Evolutionary conservation across 2,329 filamentous ascomycete species (phyloP).

Genomic region (Pseudocercospora macadamiae): DNA sequence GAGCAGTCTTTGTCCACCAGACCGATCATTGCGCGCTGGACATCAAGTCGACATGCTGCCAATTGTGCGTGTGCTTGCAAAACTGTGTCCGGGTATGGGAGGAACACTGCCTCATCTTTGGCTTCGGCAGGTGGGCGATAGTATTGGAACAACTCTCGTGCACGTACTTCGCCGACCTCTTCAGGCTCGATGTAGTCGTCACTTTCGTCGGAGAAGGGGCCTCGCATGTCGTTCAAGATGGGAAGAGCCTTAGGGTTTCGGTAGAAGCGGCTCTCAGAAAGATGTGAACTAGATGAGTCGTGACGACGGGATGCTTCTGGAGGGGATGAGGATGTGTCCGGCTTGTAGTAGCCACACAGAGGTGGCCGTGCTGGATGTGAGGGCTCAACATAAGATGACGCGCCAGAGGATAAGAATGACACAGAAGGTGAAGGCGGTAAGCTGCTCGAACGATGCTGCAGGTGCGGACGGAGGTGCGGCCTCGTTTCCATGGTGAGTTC

Average conservation of each 20-base stretch:
- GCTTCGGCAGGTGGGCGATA: slow-evolving; percentile 28
- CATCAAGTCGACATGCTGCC: slow-evolving; percentile 51
- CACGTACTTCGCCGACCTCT: slow-evolving; percentile 29
- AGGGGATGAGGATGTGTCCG: background rate
- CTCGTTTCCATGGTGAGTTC: too few relatives aligned
- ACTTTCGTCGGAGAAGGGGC: slow-evolving; percentile 14
- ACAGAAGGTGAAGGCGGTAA: background rate
- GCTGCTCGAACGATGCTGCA: background rate
- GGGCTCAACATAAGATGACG: background rate
- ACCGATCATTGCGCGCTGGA: slow-evolving; percentile 55
- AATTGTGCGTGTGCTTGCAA: slow-evolving; percentile 54
- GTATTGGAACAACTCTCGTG: slow-evolving; percentile 32
- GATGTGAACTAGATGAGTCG: background rate
- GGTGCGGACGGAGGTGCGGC: background rate
- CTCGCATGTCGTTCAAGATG: background rate
- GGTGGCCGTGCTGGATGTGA: background rate
- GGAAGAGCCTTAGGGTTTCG: background rate
- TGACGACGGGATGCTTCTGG: background rate
- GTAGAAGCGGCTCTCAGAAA: background rate
- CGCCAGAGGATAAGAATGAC: too few relatives aligned
- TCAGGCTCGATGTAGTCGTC: slow-evolving; percentile 26
- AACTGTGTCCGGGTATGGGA: slow-evolving; percentile 40
- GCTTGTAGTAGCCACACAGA: background rate
- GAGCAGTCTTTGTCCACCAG: slow-evolving; percentile 53
- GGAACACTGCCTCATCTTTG: slow-evolving; percentile 19